Conservation (phyloP, 345 rosid genomes). For the Citrus unshiu region DNA sequence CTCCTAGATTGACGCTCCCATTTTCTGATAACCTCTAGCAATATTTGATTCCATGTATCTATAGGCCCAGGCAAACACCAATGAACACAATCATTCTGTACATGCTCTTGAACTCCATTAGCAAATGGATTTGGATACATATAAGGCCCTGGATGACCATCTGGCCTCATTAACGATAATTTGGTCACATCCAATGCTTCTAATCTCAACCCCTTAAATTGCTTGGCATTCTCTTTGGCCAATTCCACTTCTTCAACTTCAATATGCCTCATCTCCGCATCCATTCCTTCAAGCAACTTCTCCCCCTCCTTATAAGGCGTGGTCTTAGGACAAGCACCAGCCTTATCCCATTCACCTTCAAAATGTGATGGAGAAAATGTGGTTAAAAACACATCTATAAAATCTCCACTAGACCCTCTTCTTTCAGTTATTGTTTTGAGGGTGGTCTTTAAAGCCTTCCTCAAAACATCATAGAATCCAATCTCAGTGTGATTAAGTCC, state of each 20-base stretch:
- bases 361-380: conserved; percentile 91
- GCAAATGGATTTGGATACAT: conserved; percentile 79
- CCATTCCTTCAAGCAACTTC: conserved; percentile 70
- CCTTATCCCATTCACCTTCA: conserved; percentile 94
- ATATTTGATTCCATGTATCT: conserved; percentile 90
- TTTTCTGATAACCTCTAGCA: conserved; percentile 56
- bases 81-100: conserved; percentile 91
- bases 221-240: conserved; percentile 33
- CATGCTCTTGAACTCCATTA: conserved; percentile 61
- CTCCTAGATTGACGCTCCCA: conserved; percentile 33
- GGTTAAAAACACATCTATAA: conserved; percentile 45
- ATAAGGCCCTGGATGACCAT: conserved; percentile 94
- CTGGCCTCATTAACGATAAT: conserved; percentile 67
- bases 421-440: conserved; percentile 41
- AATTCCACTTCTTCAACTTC: conserved; percentile 62
- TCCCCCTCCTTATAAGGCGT: conserved; percentile 63
- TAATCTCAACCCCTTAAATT: conserved; percentile 33
- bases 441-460: conserved; percentile 68
- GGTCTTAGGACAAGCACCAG: conserved; percentile 81
- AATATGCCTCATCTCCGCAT: conserved; percentile 59
- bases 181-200: conserved; percentile 73
- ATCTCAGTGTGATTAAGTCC: conserved; percentile 70
- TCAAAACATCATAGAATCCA: conserved; percentile 69
- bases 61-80: conserved; percentile 98
- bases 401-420: conserved; percentile 25